Conservation (phyloP, 2,329 filamentous ascomycete genomes). For the Aureobasidium sp. region DNA sequence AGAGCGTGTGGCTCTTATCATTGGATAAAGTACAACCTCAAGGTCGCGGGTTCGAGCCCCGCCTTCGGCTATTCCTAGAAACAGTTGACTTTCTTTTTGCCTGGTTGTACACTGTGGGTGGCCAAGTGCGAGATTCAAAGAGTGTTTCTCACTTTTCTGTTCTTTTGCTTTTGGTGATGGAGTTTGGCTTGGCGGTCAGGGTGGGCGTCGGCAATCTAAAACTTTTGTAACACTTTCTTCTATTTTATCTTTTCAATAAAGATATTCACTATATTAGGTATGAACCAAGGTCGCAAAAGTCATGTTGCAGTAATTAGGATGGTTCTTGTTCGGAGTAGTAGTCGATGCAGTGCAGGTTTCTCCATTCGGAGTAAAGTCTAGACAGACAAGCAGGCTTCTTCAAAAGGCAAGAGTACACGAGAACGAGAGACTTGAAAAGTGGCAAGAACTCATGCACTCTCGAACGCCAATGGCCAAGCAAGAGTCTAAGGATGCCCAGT, state of each 20-base stretch:
- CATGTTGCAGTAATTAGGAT: too few species aligned
- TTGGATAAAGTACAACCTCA: conserved; percentile 16
- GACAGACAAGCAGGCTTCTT: too few species aligned
- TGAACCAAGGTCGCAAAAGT: too few species aligned
- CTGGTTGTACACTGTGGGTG: background rate
- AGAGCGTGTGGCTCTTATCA: conserved; percentile 41
- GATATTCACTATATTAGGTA: too few species aligned
- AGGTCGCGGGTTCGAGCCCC: conserved; percentile 23
- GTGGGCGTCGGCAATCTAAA: background rate
- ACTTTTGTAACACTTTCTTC: too few species aligned
- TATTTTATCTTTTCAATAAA: too few species aligned
- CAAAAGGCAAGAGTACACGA: background rate
- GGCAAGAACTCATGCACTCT: background rate
- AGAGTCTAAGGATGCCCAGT: background rate
- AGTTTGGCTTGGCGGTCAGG: background rate
- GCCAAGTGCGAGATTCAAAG: too few species aligned
- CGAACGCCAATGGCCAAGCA: background rate
- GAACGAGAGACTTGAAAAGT: background rate
- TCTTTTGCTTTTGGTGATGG: background rate
- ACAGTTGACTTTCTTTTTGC: background rate
- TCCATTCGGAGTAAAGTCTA: too few species aligned
- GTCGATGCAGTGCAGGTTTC: too few species aligned
- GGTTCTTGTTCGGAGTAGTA: too few species aligned
- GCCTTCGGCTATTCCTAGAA: conserved; percentile 22
- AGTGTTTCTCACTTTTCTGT: background rate